Evolutionary conservation across 257 asterid genomes (phyloP).

Genomic region (Solanum verrucosum): DNA sequence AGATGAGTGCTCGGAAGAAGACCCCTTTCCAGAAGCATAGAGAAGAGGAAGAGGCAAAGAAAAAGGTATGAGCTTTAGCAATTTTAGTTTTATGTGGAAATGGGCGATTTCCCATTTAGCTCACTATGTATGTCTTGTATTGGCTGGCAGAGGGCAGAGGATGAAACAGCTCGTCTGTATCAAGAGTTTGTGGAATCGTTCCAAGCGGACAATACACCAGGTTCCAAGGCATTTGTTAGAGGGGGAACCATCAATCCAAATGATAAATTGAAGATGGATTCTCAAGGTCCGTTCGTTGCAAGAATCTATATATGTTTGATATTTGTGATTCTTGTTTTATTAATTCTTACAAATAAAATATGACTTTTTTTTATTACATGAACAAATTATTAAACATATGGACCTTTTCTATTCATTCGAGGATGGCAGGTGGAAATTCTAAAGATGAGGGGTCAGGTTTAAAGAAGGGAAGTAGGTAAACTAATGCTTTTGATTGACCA

Average conservation of each 20-base stretch:
- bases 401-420: slow-evolving; percentile 95
- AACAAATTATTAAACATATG: slow-evolving; percentile 80
- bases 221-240: slow-evolving; percentile 81
- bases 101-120: not conserved
- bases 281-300: slow-evolving; percentile 65
- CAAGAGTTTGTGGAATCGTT: slow-evolving; percentile 82
- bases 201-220: slow-evolving; percentile 64
- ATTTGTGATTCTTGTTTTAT: not conserved
- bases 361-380: slow-evolving; percentile 44
- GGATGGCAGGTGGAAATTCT: slow-evolving; percentile 99
- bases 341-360: slow-evolving; percentile 30
- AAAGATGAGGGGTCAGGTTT: slow-evolving; percentile 99
- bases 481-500: slow-evolving; percentile 84
- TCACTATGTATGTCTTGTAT: not conserved
- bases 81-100: not conserved
- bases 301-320: slow-evolving; percentile 25
- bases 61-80: slow-evolving; percentile 32
- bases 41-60: slow-evolving; percentile 92
- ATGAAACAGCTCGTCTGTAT: slow-evolving; percentile 77
- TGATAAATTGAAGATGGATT: slow-evolving; percentile 50
- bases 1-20: slow-evolving; percentile 82
- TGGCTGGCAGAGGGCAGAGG: slow-evolving; percentile 68
- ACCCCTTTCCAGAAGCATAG: slow-evolving; percentile 95
- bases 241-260: slow-evolving; percentile 83
- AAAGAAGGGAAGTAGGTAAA: slow-evolving; percentile 99